Percentiles rank a stretch among this genome's conserved stretches.
These are phyloP conservation scores for Leucosporidium creatinivorum DNA, from an alignment of 768 basidiomycete genomes.

Conservation along the genomic window DNA sequence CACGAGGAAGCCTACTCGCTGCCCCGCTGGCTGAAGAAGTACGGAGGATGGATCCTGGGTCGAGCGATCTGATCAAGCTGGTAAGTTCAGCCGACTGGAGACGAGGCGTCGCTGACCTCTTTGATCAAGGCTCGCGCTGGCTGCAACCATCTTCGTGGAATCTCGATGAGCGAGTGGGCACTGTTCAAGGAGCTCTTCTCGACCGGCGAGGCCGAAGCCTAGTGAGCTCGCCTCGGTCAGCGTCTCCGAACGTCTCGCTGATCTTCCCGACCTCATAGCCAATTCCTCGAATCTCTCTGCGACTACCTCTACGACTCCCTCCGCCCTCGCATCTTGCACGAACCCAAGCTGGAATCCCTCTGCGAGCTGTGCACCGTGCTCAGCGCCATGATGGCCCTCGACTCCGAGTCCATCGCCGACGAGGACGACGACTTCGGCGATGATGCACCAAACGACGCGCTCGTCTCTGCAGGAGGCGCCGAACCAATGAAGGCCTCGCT, in stretches of 20 bases:
- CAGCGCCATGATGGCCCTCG: slow-evolving; percentile 82
- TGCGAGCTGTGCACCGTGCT: slow-evolving; percentile 95
- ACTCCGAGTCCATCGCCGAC: slow-evolving; percentile 37
- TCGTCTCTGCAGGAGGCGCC: slow-evolving; percentile 6
- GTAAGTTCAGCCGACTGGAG: slow-evolving; percentile 46
- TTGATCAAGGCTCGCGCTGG: slow-evolving; percentile 68
- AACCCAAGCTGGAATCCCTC: slow-evolving; percentile 73
- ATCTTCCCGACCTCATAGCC: slow-evolving; percentile 46
- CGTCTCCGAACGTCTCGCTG: not conserved
- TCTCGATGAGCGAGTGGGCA: slow-evolving; percentile 82
- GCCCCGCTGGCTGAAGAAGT: slow-evolving; percentile 74
- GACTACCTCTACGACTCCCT: slow-evolving; percentile 93
- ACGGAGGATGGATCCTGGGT: slow-evolving; percentile 65
- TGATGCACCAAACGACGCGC: slow-evolving; percentile 11
- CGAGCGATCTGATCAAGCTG: slow-evolving; percentile 79
- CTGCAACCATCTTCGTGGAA: slow-evolving; percentile 83
- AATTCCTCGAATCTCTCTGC: slow-evolving; percentile 82
- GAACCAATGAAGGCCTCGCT: slow-evolving; percentile 42
- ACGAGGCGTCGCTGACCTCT: not conserved
- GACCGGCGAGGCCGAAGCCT: slow-evolving; percentile 67
- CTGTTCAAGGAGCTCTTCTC: slow-evolving; percentile 77
- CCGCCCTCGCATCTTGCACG: slow-evolving; percentile 89
- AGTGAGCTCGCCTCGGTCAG: slow-evolving; percentile 48
- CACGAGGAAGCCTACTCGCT: slow-evolving; percentile 64
- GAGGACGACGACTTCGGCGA: slow-evolving; percentile 41